These are phyloP conservation scores for Penicillium sp. DNA, from an alignment of 2,329 filamentous ascomycete genomes.

Conservation along the genomic window DNA sequence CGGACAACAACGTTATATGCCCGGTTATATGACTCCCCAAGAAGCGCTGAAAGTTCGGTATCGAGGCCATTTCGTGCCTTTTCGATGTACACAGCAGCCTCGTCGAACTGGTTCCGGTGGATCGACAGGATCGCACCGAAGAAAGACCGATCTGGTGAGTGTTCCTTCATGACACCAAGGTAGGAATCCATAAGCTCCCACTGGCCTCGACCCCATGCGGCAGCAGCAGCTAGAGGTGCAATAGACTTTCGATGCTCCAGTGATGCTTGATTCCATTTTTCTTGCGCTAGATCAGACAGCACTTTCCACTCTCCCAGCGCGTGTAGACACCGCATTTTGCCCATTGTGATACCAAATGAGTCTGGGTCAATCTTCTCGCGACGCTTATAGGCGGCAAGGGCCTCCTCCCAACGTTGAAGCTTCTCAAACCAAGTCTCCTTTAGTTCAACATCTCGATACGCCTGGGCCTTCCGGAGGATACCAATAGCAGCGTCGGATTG, in stretches of 20 bases:
- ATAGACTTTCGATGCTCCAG: conserved; percentile 88
- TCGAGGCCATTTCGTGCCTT: conserved; percentile 92
- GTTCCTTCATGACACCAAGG: conserved; percentile 89
- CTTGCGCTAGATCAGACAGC: conserved; percentile 83
- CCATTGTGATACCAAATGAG: conserved; percentile 96
- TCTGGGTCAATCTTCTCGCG: conserved; percentile 76
- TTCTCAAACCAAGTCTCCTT: conserved; percentile 99
- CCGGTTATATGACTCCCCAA: conserved; percentile 98
- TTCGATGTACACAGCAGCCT: conserved; percentile 86
- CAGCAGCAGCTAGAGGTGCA: conserved; percentile 89
- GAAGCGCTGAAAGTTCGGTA: conserved; percentile 89
- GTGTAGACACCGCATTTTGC: conserved; percentile 98
- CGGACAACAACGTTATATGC: conserved; percentile 98
- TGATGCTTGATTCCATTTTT: conserved; percentile 90
- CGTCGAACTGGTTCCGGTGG: conserved; percentile 93
- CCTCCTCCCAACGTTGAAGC: conserved; percentile 97
- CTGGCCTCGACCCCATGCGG: conserved; percentile 93
- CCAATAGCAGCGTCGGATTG: conserved; percentile 98
- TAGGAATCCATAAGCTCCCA: conserved; percentile 99
- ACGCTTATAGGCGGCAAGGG: conserved; percentile 86
- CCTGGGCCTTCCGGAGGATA: conserved; percentile 93
- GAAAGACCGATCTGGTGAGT: conserved; percentile 93
- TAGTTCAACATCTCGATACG: conserved; percentile 93
- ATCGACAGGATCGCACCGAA: conserved; percentile 95
- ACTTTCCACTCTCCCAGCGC: conserved; percentile 97